Base-by-base conservation (phyloP, 1,284 basidiomycete genomes). In the Peniophora sp. region DNA sequence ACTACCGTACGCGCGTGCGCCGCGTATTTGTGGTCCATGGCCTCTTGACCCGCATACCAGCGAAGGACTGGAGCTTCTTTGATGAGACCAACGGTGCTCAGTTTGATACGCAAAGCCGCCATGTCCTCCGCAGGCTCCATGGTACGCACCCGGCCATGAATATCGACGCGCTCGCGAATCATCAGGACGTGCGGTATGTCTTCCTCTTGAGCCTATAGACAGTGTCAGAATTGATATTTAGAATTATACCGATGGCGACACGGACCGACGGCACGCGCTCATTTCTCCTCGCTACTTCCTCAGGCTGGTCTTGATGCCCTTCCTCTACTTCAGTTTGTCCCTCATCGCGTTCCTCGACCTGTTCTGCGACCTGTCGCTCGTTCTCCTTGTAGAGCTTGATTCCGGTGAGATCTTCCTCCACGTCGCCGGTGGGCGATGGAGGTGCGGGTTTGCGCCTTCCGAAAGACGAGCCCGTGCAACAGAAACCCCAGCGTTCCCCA, bases 151-250 rank as follows among this genome's bases (percentile, higher is more conserved):
- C 81, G 67, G 6, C 96, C 96, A 20, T 75, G 73, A 3, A 85
- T 83, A 17, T 86, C 83, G 18, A 98, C 83, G 11, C 96, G 81
- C 66, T 98, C 94, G 32, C 95, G 80, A 54, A 98, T 90, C 76
- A 88, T 85, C 24, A 64, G 35, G 47, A 53, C 24, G 24, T 50
- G 47, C 17, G 52, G 47, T 11, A 50, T 51, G 20, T 53, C 49
- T n/a, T 36, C 24, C 10, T 15, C 14, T 9, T 52, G 22, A n/a
- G 34, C 42, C 52, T 51, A 22, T 24, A 27, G 18, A 47, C 10
- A 32, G 10, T 23, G 12, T 34, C n/a, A 45, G 34, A 9, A 9
- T 8, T 39, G 22, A 10, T 51, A 32, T 32, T 12, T 5, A 32
- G 27, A n/a, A n/a, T n/a, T n/a, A n/a, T n/a, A n/a, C n/a, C 12